A percentile compares a stretch with the other conserved stretches of the same genome.
These are phyloP conservation scores for Pyricularia grisea DNA, from an alignment of 2,329 filamentous ascomycete genomes.

Conservation along the genomic window DNA sequence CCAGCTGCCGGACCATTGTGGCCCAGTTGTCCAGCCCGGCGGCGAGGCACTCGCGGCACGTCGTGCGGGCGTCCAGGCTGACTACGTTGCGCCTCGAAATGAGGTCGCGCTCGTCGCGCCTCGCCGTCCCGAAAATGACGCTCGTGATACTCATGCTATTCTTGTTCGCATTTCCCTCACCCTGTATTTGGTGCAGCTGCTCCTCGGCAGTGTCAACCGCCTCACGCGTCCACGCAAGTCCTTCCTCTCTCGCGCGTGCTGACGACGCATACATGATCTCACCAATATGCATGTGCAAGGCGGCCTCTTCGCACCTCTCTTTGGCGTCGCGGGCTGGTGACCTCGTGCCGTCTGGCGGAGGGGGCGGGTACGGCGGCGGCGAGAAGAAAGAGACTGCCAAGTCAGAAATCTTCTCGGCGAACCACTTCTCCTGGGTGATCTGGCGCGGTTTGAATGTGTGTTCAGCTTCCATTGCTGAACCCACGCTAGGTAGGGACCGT, in stretches of 20 bases:
- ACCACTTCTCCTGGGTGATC: constrained; percentile 6
- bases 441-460: background rate
- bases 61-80: constrained; percentile 33
- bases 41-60: constrained; percentile 68
- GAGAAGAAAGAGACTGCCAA: constrained; percentile 9
- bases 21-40: constrained; percentile 76
- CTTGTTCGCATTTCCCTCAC: constrained; percentile 10
- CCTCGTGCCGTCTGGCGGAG: constrained; percentile 60
- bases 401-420: background rate
- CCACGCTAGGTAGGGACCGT: constrained; percentile 39
- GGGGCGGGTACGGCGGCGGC: constrained; percentile 58
- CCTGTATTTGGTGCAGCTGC: constrained; percentile 40
- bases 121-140: constrained; percentile 10
- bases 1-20: constrained; percentile 64
- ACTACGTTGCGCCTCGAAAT: background rate
- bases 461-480: background rate
- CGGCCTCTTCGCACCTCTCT: constrained; percentile 75
- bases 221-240: constrained; percentile 82
- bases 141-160: background rate
- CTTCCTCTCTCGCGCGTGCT: constrained; percentile 49
- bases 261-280: constrained; percentile 77
- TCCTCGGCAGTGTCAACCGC: constrained; percentile 74
- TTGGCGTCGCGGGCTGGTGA: constrained; percentile 54
- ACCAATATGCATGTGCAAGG: constrained; percentile 80
- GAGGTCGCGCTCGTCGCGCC: constrained; percentile 10